Conservation (phyloP, 805 yeast genomes). For the Candida endomychidarum region DNA sequence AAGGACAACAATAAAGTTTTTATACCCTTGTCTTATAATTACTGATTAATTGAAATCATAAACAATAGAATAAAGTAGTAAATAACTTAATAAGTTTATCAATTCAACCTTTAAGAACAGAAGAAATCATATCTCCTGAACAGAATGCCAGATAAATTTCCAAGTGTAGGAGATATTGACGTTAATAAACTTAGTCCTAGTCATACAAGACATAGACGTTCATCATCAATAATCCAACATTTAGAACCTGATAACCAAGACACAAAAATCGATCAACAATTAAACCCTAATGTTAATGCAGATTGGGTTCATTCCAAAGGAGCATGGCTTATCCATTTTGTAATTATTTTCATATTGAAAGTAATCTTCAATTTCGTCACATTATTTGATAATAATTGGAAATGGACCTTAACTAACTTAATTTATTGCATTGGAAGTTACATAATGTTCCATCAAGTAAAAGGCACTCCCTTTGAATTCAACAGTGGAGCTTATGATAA, state of each 20-base stretch:
- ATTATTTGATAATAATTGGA: constrained; percentile 75
- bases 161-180: constrained; percentile 12
- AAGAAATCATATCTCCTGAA: not conserved
- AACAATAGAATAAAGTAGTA: not conserved
- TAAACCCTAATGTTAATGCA: constrained; percentile 88
- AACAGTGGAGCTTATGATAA: constrained; percentile 95
- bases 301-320: constrained; percentile 96
- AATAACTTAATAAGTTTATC: not conserved
- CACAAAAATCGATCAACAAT: constrained; percentile 86
- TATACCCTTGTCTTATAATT: not conserved
- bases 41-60: not conserved
- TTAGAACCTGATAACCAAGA: constrained; percentile 91
- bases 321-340: constrained; percentile 93
- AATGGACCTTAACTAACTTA: constrained; percentile 92
- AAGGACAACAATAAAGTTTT: not conserved
- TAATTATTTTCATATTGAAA: constrained; percentile 72
- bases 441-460: constrained; percentile 93
- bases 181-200: constrained; percentile 23
- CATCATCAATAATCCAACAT: constrained; percentile 86
- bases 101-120: not conserved
- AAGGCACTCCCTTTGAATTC: constrained; percentile 97
- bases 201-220: constrained; percentile 57
- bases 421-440: constrained; percentile 90
- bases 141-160: constrained; percentile 13
- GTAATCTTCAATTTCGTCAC: constrained; percentile 78